Evolutionary conservation across 805 yeast genomes (phyloP), one percentile per base, ranked within the genome.

Genomic region (Metschnikowia lunata): DNA sequence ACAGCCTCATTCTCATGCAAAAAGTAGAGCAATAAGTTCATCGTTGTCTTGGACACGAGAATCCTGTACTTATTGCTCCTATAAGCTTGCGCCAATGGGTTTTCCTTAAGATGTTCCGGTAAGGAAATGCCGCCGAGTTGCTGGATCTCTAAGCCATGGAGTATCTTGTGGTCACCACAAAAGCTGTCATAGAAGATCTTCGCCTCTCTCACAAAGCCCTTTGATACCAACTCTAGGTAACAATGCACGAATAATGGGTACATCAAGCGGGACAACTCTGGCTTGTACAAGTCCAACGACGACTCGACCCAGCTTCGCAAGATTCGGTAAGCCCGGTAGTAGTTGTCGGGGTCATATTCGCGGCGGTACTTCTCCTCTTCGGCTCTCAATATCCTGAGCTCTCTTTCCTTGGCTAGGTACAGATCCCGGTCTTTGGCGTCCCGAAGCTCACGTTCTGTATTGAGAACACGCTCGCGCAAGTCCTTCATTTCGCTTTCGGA

Each of bases 231-330:
- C 55, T 88, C 91, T 49, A 93, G 71, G 60, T 80, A 93, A 56
- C 88, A 79, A 63, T 91, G 96, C 40, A 91, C 84, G 64, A 90
- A 93, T n/a, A 93, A 74, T 6, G 99, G 99, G 62, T 86, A 93
- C 54, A 91, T 67, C 35, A 91, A 76, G 51, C 93, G 79, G 45
- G 83, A 78, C 48, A 93, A 73, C 63, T 93, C 97, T 13, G 95
- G 89, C 64, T 80, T 85, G 65, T 93, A 93, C 66, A 93, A 75
- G 62, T 91, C 99, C 55, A 93, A 73, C 0, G 97, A 88, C 13
- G 88, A 76, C 54, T 88, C 96, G 34, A 88, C 86, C 98, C 98
- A 93, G 39, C 82, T 82, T 49, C 86, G 78, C 49, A 89, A 76
- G 62, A 88, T 75, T 13, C 82, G 71, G 66, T 89, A 93, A 1